phyloP scores from a whole-genome alignment of 1,284 basidiomycete species.

The Volvariella volvacea region DNA sequence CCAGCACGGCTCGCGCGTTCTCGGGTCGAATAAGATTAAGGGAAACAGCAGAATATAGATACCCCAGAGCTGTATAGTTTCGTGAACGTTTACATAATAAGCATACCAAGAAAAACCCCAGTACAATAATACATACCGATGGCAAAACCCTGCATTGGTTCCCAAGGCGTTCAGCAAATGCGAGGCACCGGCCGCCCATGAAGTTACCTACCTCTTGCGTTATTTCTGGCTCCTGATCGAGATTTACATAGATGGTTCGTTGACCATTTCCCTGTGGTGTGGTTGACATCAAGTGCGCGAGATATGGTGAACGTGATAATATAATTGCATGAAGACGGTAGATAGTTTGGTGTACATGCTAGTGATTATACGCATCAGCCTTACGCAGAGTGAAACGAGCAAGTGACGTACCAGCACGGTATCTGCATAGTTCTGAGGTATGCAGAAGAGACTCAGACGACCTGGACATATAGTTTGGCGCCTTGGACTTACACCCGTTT shows the following conservation, averaged over 20 bases:
- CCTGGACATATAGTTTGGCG: slow-evolving; percentile 6
- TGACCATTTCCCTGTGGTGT: slow-evolving; percentile 54
- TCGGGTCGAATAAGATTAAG: slow-evolving; percentile 59
- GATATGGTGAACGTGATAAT: slow-evolving; percentile 78
- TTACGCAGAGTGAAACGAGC: slow-evolving; percentile 8
- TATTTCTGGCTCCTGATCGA: slow-evolving; percentile 74
- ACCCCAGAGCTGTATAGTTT: slow-evolving; percentile 53
- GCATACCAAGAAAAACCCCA: background rate
- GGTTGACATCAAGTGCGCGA: slow-evolving; percentile 79
- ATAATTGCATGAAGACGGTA: slow-evolving; percentile 79
- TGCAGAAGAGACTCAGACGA: slow-evolving; percentile 7
- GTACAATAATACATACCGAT: slow-evolving; percentile 41
- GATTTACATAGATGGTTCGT: slow-evolving; percentile 63
- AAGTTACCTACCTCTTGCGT: slow-evolving; percentile 67
- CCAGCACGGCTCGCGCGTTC: slow-evolving; percentile 78
- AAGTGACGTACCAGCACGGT: slow-evolving; percentile 57
- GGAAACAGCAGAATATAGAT: slow-evolving; percentile 71
- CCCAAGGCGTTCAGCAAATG: slow-evolving; percentile 11
- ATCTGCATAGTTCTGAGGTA: slow-evolving; percentile 68
- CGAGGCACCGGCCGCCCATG: no score
- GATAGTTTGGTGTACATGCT: slow-evolving; percentile 71
- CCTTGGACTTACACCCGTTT: slow-evolving; percentile 60
- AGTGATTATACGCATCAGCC: slow-evolving; percentile 13
- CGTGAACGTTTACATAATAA: slow-evolving; percentile 8
- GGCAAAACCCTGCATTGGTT: slow-evolving; percentile 53